These are phyloP conservation scores for Nepenthes mirabilis DNA, from an alignment of 148 eudicot species.

Conservation along the genomic window DNA sequence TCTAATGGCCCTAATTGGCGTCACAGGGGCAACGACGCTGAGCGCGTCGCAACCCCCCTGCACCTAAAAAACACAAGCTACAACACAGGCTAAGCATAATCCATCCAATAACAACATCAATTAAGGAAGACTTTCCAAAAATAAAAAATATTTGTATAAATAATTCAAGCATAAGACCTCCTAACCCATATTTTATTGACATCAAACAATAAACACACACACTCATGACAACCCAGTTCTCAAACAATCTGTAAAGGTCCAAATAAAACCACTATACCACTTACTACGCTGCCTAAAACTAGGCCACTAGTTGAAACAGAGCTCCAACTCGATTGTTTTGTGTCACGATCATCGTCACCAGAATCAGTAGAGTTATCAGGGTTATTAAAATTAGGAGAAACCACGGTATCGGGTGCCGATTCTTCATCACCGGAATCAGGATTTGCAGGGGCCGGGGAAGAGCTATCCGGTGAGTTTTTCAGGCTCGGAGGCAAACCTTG, in stretches of 20 bases:
- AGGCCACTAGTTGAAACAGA: conserved; percentile 8
- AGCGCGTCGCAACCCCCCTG: too few species aligned
- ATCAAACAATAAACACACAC: too few species aligned
- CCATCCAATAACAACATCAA: too few species aligned
- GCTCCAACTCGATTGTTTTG: conserved; percentile 16
- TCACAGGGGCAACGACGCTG: too few species aligned
- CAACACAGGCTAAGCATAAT: too few species aligned
- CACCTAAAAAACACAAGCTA: too few species aligned
- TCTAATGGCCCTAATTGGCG: too few species aligned
- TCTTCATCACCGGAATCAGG: conserved; percentile 42
- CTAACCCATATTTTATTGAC: too few species aligned
- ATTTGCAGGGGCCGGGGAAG: conserved; percentile 33
- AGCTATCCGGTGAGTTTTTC: conserved; percentile 14
- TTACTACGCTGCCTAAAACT: conserved; percentile 15
- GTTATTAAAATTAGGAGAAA: conserved; percentile 47
- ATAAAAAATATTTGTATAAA: too few species aligned
- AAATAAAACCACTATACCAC: conserved; percentile 14
- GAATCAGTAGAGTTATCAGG: conserved; percentile 23
- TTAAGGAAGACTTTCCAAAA: too few species aligned
- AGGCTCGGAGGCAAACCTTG: conserved; percentile 61
- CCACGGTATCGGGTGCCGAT: conserved; percentile 39
- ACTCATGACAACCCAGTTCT: neutral
- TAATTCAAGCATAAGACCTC: too few species aligned
- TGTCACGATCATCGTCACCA: conserved; percentile 19
- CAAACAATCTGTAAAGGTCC: neutral